These are phyloP conservation scores for Aureobasidium pullulans DNA, from an alignment of 2,329 filamentous ascomycete species.

Conservation along the genomic window DNA sequence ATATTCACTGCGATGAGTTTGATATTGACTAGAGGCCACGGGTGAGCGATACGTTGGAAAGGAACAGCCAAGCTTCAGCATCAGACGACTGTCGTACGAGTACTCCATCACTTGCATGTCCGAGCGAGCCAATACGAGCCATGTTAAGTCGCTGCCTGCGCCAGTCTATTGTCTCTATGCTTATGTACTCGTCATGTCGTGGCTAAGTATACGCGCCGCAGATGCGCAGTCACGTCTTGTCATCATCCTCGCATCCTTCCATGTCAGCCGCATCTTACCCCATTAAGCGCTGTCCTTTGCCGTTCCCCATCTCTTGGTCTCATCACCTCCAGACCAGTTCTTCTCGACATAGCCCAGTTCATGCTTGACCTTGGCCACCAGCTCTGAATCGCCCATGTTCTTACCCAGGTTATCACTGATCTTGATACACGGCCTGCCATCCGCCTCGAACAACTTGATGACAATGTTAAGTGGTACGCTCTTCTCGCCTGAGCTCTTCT, in stretches of 20 bases:
- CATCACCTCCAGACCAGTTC: constrained; percentile 75
- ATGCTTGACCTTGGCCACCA: constrained; percentile 75
- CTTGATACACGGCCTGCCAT: constrained; percentile 77
- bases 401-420: constrained; percentile 84
- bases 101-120: not conserved
- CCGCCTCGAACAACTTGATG: constrained; percentile 87
- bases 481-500: constrained; percentile 65
- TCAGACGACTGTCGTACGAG: too few species aligned
- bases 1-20: too few species aligned
- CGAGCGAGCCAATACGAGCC: not conserved
- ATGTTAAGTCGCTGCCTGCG: not conserved
- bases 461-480: constrained; percentile 93
- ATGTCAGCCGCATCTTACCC: not conserved
- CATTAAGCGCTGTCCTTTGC: constrained; percentile 2
- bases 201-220: not conserved
- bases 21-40: too few species aligned
- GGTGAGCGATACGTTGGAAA: too few species aligned
- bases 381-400: constrained; percentile 80
- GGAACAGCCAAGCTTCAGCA: too few species aligned
- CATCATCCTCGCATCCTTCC: constrained; percentile 1
- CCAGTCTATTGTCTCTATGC: not conserved
- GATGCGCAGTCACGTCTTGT: not conserved
- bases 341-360: constrained; percentile 81
- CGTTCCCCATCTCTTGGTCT: constrained; percentile 72
- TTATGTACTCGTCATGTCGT: constrained; percentile 5